Conservation (phyloP, 441 rosid species). For the Kokia cookei region DNA sequence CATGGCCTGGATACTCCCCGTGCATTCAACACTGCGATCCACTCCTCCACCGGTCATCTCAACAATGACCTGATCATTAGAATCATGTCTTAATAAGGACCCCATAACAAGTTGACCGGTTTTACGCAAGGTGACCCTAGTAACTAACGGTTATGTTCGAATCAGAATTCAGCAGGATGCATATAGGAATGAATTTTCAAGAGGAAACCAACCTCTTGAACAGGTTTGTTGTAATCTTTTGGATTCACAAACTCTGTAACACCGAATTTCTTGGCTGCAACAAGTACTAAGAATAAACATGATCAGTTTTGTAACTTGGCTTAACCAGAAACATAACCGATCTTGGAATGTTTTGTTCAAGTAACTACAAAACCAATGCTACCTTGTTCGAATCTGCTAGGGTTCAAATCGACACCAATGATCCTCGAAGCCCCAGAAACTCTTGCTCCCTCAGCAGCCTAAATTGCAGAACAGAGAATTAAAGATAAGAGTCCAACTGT, state of each 20-base stretch:
- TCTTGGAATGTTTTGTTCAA: not conserved
- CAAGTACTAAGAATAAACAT: conserved; percentile 3
- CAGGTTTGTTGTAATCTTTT: conserved; percentile 63
- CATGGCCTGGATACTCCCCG: conserved; percentile 71
- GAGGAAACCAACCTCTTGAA: conserved; percentile 52
- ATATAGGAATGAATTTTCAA: not conserved
- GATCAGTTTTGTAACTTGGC: not conserved
- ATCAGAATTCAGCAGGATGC: not conserved
- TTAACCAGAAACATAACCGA: not conserved
- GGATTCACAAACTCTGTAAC: conserved; percentile 81
- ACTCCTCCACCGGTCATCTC: conserved; percentile 80
- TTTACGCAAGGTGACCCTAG: not conserved
- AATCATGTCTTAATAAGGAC: not conserved
- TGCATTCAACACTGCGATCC: conserved; percentile 72
- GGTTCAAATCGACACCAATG: conserved; percentile 77
- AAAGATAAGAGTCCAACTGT: not conserved
- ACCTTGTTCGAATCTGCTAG: conserved; percentile 57
- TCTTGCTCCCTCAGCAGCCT: conserved; percentile 91
- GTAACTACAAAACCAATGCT: not conserved
- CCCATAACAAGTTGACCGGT: not conserved
- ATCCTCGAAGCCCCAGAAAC: conserved; percentile 66
- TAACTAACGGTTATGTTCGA: not conserved
- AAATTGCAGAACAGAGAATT: not conserved
- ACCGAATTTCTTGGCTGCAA: conserved; percentile 78
- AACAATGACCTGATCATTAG: conserved; percentile 44